Conservation (phyloP, 208 protist genomes). For the Trypanosoma conorhini region DNA sequence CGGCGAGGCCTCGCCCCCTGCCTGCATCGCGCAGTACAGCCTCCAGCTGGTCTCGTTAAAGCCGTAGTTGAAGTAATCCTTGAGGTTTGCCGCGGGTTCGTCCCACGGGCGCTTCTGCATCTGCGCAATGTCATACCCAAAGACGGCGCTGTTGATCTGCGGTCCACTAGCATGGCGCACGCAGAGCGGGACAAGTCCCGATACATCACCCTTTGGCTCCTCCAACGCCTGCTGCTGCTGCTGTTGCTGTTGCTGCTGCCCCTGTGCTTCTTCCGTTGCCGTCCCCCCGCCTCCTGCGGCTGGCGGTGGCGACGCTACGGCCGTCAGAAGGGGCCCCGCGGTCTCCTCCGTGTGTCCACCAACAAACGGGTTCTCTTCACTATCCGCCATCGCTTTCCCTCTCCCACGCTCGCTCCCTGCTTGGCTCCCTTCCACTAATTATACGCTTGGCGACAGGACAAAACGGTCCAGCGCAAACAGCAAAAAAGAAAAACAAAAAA, state of each 20-base stretch:
- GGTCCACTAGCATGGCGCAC: constrained; percentile 56
- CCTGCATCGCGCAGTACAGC: constrained; percentile 83
- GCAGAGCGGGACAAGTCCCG: constrained; percentile 73
- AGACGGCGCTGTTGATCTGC: constrained; percentile 62
- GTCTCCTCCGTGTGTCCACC: background rate
- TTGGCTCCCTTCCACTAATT: background rate
- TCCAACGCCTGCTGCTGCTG: constrained; percentile 15
- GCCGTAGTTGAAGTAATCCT: constrained; percentile 93
- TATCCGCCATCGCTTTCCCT: background rate
- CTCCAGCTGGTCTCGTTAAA: constrained; percentile 89
- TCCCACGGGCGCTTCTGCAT: constrained; percentile 83
- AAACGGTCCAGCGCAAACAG: background rate
- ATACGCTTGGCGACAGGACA: background rate
- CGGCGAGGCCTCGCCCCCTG: constrained; percentile 60
- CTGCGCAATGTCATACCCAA: constrained; percentile 83
- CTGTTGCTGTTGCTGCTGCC: background rate
- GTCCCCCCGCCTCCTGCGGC: background rate
- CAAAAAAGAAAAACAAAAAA: background rate
- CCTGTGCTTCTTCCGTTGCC: background rate
- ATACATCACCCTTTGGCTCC: constrained; percentile 32
- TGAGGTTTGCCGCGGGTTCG: constrained; percentile 71
- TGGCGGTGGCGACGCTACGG: background rate
- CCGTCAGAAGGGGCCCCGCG: background rate
- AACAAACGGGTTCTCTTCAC: background rate
- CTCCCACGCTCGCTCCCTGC: background rate